phyloP scores from a whole-genome alignment of 495 filamentous ascomycete species.

The Talaromyces borbonicus region DNA sequence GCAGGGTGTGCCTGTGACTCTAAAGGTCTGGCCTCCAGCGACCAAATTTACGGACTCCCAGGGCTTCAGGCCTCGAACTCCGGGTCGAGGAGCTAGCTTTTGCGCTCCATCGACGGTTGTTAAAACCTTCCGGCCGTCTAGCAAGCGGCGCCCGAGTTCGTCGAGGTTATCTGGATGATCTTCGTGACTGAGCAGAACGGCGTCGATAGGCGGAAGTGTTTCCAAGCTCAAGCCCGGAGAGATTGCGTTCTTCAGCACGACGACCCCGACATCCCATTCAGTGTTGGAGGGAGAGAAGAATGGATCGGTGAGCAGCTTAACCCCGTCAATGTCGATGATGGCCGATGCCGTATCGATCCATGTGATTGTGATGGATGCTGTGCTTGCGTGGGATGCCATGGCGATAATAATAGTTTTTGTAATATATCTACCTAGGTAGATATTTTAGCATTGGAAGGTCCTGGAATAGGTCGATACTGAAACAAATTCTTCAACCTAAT shows the following conservation, averaged over 20 bases:
- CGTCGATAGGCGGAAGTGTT: slow-evolving; percentile 39
- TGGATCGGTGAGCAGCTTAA: slow-evolving; percentile 44
- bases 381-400: not conserved
- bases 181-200: slow-evolving; percentile 44
- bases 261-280: slow-evolving; percentile 20
- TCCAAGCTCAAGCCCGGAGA: slow-evolving; percentile 26
- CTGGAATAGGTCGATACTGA: too few species aligned
- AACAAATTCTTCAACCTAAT: too few species aligned
- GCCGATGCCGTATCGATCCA: slow-evolving; percentile 45
- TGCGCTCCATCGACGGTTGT: slow-evolving; percentile 40
- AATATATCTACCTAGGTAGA: too few species aligned
- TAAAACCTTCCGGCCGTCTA: slow-evolving; percentile 40
- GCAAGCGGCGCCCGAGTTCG: slow-evolving; percentile 25
- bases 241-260: slow-evolving; percentile 22
- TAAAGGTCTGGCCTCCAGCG: slow-evolving; percentile 15
- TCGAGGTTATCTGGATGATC: slow-evolving; percentile 48
- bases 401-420: too few species aligned
- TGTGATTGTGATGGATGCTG: slow-evolving; percentile 18
- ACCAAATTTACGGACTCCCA: slow-evolving; percentile 17
- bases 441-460: too few species aligned
- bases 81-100: slow-evolving; percentile 32
- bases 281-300: slow-evolving; percentile 40
- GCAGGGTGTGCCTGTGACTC: slow-evolving; percentile 35
- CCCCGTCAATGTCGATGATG: slow-evolving; percentile 34
- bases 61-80: slow-evolving; percentile 28